Evolutionary conservation across 768 basidiomycete species (phyloP).

Genomic region (Krasilnikovozyma curviuscula): DNA sequence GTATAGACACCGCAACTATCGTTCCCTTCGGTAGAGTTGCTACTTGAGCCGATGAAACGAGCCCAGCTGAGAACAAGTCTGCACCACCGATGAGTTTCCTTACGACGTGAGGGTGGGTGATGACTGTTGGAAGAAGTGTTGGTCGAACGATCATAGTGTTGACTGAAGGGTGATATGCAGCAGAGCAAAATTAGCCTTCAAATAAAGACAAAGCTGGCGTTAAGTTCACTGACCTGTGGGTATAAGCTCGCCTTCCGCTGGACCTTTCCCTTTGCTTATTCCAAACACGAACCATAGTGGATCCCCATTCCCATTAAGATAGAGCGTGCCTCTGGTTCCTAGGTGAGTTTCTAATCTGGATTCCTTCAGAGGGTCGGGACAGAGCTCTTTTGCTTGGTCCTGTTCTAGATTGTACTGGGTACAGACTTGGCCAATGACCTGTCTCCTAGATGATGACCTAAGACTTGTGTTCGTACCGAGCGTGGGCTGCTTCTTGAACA

Average conservation of each 20-base stretch:
- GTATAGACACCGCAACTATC: constrained; percentile 44
- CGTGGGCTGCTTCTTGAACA: no score
- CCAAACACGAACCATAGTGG: constrained; percentile 10
- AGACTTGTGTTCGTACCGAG: no score
- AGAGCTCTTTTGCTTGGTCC: constrained; percentile 8
- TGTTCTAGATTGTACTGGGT: not conserved
- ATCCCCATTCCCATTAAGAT: not conserved
- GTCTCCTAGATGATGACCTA: no score
- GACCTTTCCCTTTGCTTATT: no score
- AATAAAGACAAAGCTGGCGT: not conserved
- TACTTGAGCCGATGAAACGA: constrained; percentile 19
- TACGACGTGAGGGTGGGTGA: constrained; percentile 51
- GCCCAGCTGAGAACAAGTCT: constrained; percentile 70
- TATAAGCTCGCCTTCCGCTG: not conserved
- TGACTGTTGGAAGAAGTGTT: constrained; percentile 47
- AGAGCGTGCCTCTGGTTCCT: not conserved
- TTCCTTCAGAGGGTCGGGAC: constrained; percentile 5
- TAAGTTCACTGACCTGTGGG: not conserved
- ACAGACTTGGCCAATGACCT: not conserved
- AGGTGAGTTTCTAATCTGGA: constrained; percentile 7
- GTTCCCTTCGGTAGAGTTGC: constrained; percentile 25
- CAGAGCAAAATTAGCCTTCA: not conserved
- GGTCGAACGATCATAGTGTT: constrained; percentile 64
- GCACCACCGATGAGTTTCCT: constrained; percentile 57
- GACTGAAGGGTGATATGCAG: constrained; percentile 25